Conservation (phyloP, 2,329 filamentous ascomycete genomes). For the Xylariaceae sp. region DNA sequence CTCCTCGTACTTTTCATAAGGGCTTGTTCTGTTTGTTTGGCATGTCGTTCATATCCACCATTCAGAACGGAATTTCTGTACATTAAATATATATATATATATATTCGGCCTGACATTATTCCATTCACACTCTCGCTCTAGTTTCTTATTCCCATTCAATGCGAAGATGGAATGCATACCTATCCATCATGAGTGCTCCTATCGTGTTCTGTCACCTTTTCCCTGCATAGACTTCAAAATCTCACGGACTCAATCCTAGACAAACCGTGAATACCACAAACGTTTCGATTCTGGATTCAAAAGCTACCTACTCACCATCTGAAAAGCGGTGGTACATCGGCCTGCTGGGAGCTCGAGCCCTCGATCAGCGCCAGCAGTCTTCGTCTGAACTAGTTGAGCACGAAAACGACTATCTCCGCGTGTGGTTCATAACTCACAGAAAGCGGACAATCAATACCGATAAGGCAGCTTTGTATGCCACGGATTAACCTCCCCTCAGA, state of each 20-base stretch:
- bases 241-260: background rate
- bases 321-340: background rate
- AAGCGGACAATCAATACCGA: background rate
- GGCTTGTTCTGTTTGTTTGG: too few species aligned
- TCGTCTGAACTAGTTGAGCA: constrained; percentile 4
- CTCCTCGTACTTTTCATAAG: too few species aligned
- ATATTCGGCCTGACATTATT: too few species aligned
- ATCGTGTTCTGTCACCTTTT: background rate
- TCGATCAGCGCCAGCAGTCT: background rate
- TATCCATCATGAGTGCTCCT: too few species aligned
- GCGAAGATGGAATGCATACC: too few species aligned
- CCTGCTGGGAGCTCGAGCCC: background rate
- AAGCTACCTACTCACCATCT: background rate
- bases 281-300: background rate
- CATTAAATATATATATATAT: too few species aligned
- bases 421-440: background rate
- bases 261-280: background rate
- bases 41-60: too few species aligned
- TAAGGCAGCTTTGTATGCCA: background rate
- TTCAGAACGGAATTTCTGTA: too few species aligned
- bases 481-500: too few species aligned
- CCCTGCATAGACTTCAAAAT: background rate
- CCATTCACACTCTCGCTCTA: too few species aligned
- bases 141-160: too few species aligned
- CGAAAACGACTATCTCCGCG: background rate